Percentiles rank a stretch among this genome's conserved stretches.
Evolutionary conservation across 345 rosid species (phyloP).

Genomic region (Pistacia vera): DNA sequence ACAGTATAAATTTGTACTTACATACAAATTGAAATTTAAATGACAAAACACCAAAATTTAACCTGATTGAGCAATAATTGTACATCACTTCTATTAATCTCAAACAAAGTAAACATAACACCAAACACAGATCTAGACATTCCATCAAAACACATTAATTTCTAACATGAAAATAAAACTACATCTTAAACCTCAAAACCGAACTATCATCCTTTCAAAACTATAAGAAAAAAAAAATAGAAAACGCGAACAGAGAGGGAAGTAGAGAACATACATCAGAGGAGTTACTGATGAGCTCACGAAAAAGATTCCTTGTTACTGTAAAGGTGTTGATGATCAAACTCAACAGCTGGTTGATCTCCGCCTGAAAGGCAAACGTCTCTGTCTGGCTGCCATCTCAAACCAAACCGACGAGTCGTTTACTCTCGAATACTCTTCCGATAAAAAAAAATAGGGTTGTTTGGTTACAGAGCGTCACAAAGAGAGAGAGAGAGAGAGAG

Average conservation of each 20-base stretch:
- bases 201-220: neutral
- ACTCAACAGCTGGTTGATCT: conserved; percentile 78
- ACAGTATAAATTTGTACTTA: no score
- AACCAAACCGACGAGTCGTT: neutral
- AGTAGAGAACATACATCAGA: conserved; percentile 55
- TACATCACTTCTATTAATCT: no score
- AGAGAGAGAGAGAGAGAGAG: neutral
- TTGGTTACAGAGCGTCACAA: neutral
- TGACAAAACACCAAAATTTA: no score
- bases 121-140: neutral
- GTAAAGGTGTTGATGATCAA: conserved; percentile 80
- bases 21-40: no score
- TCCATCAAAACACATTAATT: neutral
- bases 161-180: no score
- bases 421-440: neutral
- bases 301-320: conserved; percentile 89
- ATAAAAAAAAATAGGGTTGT: neutral
- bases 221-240: neutral
- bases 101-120: no score
- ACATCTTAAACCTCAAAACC: neutral
- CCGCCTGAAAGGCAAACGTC: conserved; percentile 89
- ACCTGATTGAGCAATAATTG: no score
- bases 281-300: conserved; percentile 74
- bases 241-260: no score
- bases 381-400: conserved; percentile 44